Conservation (phyloP, 2,329 filamentous ascomycete species). For the Aspergillus bombycis region DNA sequence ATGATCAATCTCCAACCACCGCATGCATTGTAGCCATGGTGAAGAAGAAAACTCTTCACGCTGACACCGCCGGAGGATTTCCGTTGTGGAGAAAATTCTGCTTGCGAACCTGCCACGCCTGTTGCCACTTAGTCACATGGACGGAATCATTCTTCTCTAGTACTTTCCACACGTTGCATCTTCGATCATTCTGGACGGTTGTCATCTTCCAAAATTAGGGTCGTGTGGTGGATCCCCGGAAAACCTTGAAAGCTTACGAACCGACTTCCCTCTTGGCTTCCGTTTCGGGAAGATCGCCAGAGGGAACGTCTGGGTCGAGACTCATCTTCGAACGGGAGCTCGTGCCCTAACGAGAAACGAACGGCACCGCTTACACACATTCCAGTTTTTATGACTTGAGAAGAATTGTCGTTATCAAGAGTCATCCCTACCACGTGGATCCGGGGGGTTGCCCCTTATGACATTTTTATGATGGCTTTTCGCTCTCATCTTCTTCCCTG, state of each 20-base stretch:
- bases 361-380: background rate
- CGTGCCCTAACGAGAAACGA: background rate
- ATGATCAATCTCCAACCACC: background rate
- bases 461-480: background rate
- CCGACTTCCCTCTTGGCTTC: background rate
- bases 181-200: background rate
- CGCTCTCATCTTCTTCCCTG: background rate
- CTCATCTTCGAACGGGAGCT: background rate
- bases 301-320: background rate
- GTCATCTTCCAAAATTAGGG: background rate
- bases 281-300: background rate
- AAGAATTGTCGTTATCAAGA: background rate
- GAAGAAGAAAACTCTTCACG: conserved; percentile 11
- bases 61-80: background rate
- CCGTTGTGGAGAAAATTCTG: background rate
- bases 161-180: background rate
- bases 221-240: background rate
- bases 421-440: background rate
- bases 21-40: background rate
- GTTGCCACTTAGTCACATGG: background rate
- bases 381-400: background rate
- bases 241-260: background rate
- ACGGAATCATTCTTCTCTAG: background rate
- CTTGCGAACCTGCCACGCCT: background rate
- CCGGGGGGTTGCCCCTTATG: background rate